Conservation (phyloP, 768 basidiomycete species). For the Termitomyces sp. region DNA sequence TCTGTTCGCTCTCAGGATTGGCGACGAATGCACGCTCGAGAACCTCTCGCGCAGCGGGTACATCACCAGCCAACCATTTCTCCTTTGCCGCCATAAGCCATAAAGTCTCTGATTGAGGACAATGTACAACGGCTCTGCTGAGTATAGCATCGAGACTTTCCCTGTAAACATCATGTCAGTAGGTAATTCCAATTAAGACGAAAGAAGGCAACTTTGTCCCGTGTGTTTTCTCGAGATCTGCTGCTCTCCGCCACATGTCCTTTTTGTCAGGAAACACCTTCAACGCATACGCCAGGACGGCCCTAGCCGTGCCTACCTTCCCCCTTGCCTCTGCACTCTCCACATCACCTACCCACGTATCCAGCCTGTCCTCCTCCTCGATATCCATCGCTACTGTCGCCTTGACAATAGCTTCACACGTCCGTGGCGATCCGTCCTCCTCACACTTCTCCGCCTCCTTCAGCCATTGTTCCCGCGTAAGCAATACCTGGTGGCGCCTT, state of each 20-base stretch:
- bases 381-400: slow-evolving; percentile 91
- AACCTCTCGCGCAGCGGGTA: slow-evolving; percentile 85
- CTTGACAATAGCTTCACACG: slow-evolving; percentile 93
- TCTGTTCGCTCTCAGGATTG: slow-evolving; percentile 95
- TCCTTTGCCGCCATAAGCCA: slow-evolving; percentile 99
- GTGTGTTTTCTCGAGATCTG: slow-evolving; percentile 89
- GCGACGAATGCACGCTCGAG: slow-evolving; percentile 88
- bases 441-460: slow-evolving; percentile 94
- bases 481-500: slow-evolving; percentile 76
- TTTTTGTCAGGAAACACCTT: slow-evolving; percentile 86
- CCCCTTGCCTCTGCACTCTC: slow-evolving; percentile 73
- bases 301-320: slow-evolving; percentile 77
- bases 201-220: slow-evolving; percentile 57
- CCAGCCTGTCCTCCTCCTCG: slow-evolving; percentile 89
- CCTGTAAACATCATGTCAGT: slow-evolving; percentile 25
- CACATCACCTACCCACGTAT: slow-evolving; percentile 90
- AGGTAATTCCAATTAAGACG: background rate
- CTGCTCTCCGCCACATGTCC: slow-evolving; percentile 86
- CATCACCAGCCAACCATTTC: slow-evolving; percentile 88
- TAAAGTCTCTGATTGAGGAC: slow-evolving; percentile 91
- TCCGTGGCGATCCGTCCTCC: slow-evolving; percentile 74
- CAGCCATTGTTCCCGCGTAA: slow-evolving; percentile 92
- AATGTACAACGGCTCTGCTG: slow-evolving; percentile 78
- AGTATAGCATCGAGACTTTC: slow-evolving; percentile 82
- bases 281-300: slow-evolving; percentile 86